Percentiles rank a stretch among this genome's conserved stretches.
Evolutionary conservation across 2,329 filamentous ascomycete species (phyloP).

Genomic region (Hypoxylon sp.): DNA sequence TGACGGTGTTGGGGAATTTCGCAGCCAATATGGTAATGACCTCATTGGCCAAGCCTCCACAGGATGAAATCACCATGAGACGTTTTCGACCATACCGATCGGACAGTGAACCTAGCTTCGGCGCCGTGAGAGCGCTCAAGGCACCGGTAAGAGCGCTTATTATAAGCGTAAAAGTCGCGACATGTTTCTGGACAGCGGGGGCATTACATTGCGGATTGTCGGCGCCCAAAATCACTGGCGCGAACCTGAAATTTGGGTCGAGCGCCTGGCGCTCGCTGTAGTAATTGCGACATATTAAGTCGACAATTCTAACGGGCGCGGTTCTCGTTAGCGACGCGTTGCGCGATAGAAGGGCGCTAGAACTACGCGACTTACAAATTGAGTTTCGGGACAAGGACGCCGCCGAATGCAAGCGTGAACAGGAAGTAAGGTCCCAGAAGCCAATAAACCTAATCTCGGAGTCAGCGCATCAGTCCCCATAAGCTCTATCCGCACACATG

Average conservation of each 20-base stretch:
- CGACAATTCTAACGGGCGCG: conserved; percentile 71
- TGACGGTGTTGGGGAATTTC: conserved; percentile 78
- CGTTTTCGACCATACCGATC: conserved; percentile 87
- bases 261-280: conserved; percentile 75
- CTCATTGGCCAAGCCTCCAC: conserved; percentile 82
- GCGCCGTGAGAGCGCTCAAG: conserved; percentile 84
- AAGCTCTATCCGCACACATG: conserved; percentile 14
- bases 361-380: conserved; percentile 72
- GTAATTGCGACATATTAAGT: conserved; percentile 87
- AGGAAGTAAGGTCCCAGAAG: conserved; percentile 84
- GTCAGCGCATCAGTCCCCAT: conserved; percentile 47
- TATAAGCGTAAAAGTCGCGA: conserved; percentile 84
- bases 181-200: conserved; percentile 81
- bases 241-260: conserved; percentile 72
- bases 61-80: conserved; percentile 79
- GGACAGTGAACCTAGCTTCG: conserved; percentile 86
- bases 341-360: conserved; percentile 5
- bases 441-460: conserved; percentile 78
- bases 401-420: conserved; percentile 89
- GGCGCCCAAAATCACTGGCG: conserved; percentile 75
- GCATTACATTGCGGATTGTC: conserved; percentile 86
- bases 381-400: conserved; percentile 86
- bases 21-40: conserved; percentile 83
- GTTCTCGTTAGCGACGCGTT: conserved; percentile 30
- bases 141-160: conserved; percentile 81